Percentiles rank a stretch among this genome's conserved stretches.
phyloP scores from a whole-genome alignment of 176 grass and related monocot species.

The Oryza longistaminata region DNA sequence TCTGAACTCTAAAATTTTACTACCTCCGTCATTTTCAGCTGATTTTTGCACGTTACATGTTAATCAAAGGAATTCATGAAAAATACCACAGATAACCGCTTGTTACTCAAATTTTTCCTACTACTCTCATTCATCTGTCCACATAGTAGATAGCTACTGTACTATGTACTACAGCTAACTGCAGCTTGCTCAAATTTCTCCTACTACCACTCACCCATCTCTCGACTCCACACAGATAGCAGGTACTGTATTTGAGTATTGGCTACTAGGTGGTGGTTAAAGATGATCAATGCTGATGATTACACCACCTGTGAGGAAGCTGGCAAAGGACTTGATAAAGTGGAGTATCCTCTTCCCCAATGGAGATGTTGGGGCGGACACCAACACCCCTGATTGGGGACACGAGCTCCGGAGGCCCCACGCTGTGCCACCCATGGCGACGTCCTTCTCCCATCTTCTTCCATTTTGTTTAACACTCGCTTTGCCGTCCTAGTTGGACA shows the following conservation, averaged over 20 bases:
- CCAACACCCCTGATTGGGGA: constrained; percentile 39
- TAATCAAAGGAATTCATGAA: neutral
- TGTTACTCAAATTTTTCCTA: neutral
- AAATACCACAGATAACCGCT: neutral
- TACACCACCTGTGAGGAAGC: constrained; percentile 43
- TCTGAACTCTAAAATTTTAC: too few species aligned
- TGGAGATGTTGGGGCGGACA: constrained; percentile 39
- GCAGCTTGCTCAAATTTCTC: neutral
- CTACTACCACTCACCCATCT: neutral
- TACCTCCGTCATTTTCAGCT: neutral
- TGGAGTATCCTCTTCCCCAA: constrained; percentile 20
- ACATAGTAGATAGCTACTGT: neutral
- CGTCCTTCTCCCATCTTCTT: neutral
- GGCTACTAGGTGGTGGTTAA: constrained; percentile 8
- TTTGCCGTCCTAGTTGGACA: constrained; percentile 5
- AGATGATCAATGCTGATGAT: constrained; percentile 40
- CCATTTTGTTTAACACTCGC: neutral
- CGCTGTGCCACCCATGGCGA: neutral
- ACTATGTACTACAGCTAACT: too few species aligned
- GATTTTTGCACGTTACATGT: neutral
- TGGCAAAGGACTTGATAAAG: constrained; percentile 42
- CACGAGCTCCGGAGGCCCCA: constrained; percentile 21
- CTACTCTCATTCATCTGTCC: neutral
- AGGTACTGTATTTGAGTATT: neutral
- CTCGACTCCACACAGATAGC: neutral